phyloP scores from a whole-genome alignment of 2,329 filamentous ascomycete species.

The Colletotrichum truncatum region DNA sequence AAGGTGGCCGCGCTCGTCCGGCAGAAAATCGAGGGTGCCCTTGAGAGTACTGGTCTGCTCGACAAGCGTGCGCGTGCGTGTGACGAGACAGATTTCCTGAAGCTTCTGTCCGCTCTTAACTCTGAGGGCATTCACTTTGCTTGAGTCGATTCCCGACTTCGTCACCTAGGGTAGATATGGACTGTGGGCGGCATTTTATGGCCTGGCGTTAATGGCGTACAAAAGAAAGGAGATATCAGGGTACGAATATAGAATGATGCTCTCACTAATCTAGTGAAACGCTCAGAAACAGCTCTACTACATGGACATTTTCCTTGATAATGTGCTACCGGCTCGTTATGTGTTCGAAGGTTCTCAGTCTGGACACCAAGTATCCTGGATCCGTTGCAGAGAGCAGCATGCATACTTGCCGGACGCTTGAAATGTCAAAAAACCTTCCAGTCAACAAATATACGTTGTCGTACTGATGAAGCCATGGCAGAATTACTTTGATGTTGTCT shows the following conservation, averaged over 20 bases:
- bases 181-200: not conserved
- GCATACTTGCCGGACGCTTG: too few relatives aligned
- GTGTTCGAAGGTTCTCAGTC: too few relatives aligned
- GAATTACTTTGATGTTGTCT: too few relatives aligned
- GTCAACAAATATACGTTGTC: too few relatives aligned
- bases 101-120: constrained; percentile 83
- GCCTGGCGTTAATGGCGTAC: constrained; percentile 28
- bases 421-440: too few relatives aligned
- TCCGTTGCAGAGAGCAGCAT: too few relatives aligned
- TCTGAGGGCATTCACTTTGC: constrained; percentile 93
- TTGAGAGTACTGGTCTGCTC: constrained; percentile 82
- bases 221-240: constrained; percentile 21
- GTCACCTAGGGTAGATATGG: not conserved
- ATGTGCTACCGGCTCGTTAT: too few relatives aligned
- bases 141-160: constrained; percentile 45
- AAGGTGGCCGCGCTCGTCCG: constrained; percentile 84
- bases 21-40: constrained; percentile 85
- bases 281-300: not conserved
- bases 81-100: constrained; percentile 92
- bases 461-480: too few relatives aligned
- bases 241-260: constrained; percentile 4
- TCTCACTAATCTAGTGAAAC: not conserved
- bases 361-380: too few relatives aligned
- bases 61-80: constrained; percentile 87
- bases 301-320: too few relatives aligned